Conservation (phyloP, 2,329 filamentous ascomycete genomes). For the Lecanicillium sp. region DNA sequence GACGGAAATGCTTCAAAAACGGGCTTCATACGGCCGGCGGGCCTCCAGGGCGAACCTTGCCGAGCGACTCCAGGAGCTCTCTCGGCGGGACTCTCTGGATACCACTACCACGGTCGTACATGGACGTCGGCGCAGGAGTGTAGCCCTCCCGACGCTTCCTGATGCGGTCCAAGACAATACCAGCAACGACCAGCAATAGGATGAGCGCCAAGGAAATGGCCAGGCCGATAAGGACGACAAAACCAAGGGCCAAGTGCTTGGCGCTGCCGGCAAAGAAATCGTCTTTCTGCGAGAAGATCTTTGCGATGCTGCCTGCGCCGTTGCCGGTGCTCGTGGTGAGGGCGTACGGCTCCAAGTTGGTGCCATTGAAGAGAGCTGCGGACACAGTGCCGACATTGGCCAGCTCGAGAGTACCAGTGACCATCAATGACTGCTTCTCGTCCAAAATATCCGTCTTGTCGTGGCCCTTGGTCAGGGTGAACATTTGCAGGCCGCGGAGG, state of each 20-base stretch:
- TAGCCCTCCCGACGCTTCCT: conserved; percentile 76
- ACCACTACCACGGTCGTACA: conserved; percentile 51
- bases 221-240: conserved; percentile 73
- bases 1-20: conserved; percentile 11
- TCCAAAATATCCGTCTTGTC: conserved; percentile 55
- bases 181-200: conserved; percentile 67
- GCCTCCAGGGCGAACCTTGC: conserved; percentile 37
- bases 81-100: conserved; percentile 54
- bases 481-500: conserved; percentile 75
- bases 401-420: conserved; percentile 77
- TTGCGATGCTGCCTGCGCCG: conserved; percentile 64
- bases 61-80: conserved; percentile 49
- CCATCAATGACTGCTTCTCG: conserved; percentile 62
- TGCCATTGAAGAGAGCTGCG: conserved; percentile 83
- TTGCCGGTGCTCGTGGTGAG: conserved; percentile 63
- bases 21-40: conserved; percentile 44
- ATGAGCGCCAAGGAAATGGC: conserved; percentile 71
- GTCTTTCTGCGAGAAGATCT: conserved; percentile 75
- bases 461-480: conserved; percentile 64
- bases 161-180: conserved; percentile 66
- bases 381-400: conserved; percentile 73
- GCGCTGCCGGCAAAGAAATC: conserved; percentile 54
- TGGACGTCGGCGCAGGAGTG: conserved; percentile 62
- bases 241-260: conserved; percentile 60
- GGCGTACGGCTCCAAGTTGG: conserved; percentile 67